Evolutionary conservation across 768 basidiomycete species (phyloP), one percentile per base, ranked within the genome.

Genomic region (Pisolithus orientalis): DNA sequence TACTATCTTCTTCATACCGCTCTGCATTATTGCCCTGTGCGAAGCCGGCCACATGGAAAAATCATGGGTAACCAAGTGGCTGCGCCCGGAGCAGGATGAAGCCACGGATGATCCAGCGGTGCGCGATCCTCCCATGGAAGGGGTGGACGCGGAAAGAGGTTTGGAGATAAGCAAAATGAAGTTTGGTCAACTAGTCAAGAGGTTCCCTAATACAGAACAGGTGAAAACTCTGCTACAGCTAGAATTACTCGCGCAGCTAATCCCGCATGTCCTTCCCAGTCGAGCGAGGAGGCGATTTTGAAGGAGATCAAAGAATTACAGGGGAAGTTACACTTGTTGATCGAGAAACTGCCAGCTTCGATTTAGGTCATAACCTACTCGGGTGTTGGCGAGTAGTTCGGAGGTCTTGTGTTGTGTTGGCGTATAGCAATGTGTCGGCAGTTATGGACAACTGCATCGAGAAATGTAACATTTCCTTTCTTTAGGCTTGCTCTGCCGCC

Each of bases 1-100:
- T 24, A 58, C 76, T 40, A 54, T 95, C n/a, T 95, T 97, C 74
- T 87, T 85, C 69, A 54, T 93, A 49, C 92, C 93, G 3, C 73
- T 96, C 29, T 71, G 76, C 4, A 47, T 76, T 14, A 87, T 96
- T 56, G 87, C 91, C 0, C 60, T 94, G 32, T 87, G 75, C 60
- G 94, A 96, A 70, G 59, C 63, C 1, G 77, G 88, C 1, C 73
- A 75, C 9, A 64, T 76, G 45, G 80, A 76, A 56, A 75, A 80
- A 56, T 69, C 65, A 8, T 90, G 87, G 86, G 69, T 89, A 64
- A 75, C 78, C 37, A 78, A 74, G 51, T 88, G 90, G 85, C 76
- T 91, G 54, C 64, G 68, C 14, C 74, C 78, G 40, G 67, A 75
- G 24, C 32, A 24, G 34, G 80, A 86, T 58, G 80, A 87, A 58